These are phyloP conservation scores for Suillus luteus DNA, from an alignment of 768 basidiomycete genomes.

Conservation along the genomic window DNA sequence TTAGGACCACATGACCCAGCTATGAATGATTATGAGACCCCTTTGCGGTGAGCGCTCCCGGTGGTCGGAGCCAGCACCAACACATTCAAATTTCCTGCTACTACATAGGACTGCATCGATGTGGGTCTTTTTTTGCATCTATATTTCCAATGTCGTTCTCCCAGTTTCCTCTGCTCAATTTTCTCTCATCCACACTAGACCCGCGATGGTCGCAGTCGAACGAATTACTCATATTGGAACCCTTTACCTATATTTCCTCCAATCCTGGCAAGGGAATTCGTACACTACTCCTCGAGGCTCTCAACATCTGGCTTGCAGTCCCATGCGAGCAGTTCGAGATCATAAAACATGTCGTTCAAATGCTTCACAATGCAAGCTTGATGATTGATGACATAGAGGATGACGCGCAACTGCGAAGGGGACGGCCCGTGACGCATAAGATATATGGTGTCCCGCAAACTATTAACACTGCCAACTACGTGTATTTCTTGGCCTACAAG, in stretches of 20 bases:
- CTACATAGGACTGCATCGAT: background rate
- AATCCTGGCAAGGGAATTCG: slow-evolving; percentile 95
- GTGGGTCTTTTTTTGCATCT: background rate
- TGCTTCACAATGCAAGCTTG: slow-evolving; percentile 93
- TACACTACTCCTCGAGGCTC: slow-evolving; percentile 83
- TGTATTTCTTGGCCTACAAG: slow-evolving; percentile 91
- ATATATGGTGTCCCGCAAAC: slow-evolving; percentile 97
- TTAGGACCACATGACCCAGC: background rate
- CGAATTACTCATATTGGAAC: slow-evolving; percentile 64
- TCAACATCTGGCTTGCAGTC: slow-evolving; percentile 90
- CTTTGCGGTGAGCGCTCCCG: background rate
- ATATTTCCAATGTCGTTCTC: slow-evolving; percentile 4
- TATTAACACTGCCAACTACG: slow-evolving; percentile 96
- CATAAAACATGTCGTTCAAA: slow-evolving; percentile 82
- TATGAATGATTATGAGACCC: background rate
- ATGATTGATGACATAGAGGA: slow-evolving; percentile 98
- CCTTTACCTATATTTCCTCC: slow-evolving; percentile 79
- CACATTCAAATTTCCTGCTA: background rate
- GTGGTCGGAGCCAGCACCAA: background rate
- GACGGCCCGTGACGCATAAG: slow-evolving; percentile 87
- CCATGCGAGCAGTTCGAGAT: slow-evolving; percentile 66
- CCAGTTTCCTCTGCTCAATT: background rate
- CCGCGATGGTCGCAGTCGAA: slow-evolving; percentile 38
- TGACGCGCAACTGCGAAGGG: slow-evolving; percentile 82
- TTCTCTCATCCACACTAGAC: background rate